Evolutionary conservation across 768 basidiomycete species (phyloP).

Genomic region (Boletus reticuloceps): DNA sequence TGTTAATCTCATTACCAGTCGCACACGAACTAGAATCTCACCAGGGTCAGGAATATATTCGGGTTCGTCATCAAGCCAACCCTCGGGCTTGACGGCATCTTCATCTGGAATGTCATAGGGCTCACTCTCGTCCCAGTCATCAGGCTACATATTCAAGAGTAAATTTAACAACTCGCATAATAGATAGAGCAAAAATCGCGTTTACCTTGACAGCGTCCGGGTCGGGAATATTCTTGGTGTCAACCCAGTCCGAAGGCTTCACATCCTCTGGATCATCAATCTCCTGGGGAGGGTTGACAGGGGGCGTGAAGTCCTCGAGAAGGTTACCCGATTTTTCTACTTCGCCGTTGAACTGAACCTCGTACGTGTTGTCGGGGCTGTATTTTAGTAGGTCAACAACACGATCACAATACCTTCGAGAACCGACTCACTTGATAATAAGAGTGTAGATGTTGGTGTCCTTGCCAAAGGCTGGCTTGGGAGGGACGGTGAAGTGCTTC

Average conservation of each 20-base stretch:
- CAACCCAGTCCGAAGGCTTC: conserved; percentile 95
- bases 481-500: conserved; percentile 87
- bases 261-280: conserved; percentile 90
- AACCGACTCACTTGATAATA: conserved; percentile 70
- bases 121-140: conserved; percentile 97
- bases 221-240: conserved; percentile 81
- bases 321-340: conserved; percentile 76
- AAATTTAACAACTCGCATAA: background rate
- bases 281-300: conserved; percentile 91
- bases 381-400: background rate
- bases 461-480: conserved; percentile 85
- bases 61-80: conserved; percentile 93
- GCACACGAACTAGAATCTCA: conserved; percentile 29
- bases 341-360: conserved; percentile 88
- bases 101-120: conserved; percentile 89
- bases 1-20: background rate
- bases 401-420: background rate
- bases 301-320: conserved; percentile 89
- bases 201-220: conserved; percentile 76
- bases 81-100: conserved; percentile 87
- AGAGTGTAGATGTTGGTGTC: conserved; percentile 93
- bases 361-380: conserved; percentile 92
- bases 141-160: conserved; percentile 53
- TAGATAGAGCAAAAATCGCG: background rate
- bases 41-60: conserved; percentile 82